These are phyloP conservation scores for Fomitopsis palustris DNA, from an alignment of 1,284 basidiomycete genomes.

Conservation along the genomic window DNA sequence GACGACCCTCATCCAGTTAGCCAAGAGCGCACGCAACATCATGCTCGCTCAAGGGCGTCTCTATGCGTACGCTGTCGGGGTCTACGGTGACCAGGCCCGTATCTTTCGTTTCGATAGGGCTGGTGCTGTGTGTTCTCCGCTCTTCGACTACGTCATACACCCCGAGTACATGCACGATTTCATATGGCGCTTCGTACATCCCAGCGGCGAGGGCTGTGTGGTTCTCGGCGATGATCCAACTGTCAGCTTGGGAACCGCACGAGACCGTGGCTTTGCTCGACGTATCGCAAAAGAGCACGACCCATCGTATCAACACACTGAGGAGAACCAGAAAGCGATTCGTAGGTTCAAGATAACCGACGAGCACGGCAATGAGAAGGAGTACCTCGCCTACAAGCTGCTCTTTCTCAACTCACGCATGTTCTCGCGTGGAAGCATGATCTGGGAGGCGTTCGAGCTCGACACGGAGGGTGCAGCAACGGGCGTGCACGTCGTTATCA, in stretches of 20 bases:
- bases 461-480: neutral
- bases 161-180: conserved; percentile 9
- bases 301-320: neutral
- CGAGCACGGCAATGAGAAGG: neutral
- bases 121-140: conserved; percentile 4
- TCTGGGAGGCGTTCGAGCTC: conserved; percentile 4
- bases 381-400: conserved; percentile 10
- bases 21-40: conserved; percentile 9
- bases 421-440: conserved; percentile 6
- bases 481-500: neutral
- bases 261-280: neutral
- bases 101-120: conserved; percentile 15
- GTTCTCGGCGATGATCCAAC: conserved; percentile 13
- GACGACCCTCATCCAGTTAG: conserved; percentile 3
- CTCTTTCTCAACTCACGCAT: conserved; percentile 9
- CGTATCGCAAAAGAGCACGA: neutral
- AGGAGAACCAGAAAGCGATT: neutral
- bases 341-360: neutral
- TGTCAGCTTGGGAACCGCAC: neutral
- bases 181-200: conserved; percentile 15
- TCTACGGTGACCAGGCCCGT: conserved; percentile 15
- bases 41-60: conserved; percentile 10
- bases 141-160: conserved; percentile 4
- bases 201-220: neutral
- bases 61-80: conserved; percentile 8